Evolutionary conservation across 1,139 yeast genomes (phyloP).

Genomic region (Zygosaccharomyces pseudobailii): DNA sequence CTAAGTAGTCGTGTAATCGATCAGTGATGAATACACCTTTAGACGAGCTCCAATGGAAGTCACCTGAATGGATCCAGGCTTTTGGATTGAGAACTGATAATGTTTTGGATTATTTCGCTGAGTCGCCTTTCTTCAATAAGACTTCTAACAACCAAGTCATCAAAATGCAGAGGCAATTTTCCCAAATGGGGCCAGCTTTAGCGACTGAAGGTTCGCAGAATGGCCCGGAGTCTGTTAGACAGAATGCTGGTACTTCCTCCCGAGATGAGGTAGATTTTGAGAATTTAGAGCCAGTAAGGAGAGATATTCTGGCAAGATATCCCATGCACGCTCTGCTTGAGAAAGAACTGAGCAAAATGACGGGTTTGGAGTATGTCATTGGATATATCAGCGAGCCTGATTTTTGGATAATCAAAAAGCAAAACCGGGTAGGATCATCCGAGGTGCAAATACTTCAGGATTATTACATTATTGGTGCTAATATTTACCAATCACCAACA

Average conservation of each 20-base stretch:
- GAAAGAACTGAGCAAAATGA: slow-evolving; percentile 65
- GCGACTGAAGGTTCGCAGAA: slow-evolving; percentile 3
- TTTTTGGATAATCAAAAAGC: slow-evolving; percentile 86
- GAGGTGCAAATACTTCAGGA: slow-evolving; percentile 57
- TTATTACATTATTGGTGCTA: slow-evolving; percentile 86
- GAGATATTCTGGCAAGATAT: slow-evolving; percentile 24
- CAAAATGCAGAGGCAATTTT: slow-evolving; percentile 88
- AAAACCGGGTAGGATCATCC: slow-evolving; percentile 52
- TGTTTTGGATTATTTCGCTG: slow-evolving; percentile 86
- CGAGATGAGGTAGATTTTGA: slow-evolving; percentile 15
- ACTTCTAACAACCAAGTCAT: slow-evolving; percentile 91
- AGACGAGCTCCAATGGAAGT: slow-evolving; percentile 94
- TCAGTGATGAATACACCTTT: slow-evolving; percentile 37
- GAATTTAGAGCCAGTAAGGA: slow-evolving; percentile 24
- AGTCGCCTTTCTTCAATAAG: slow-evolving; percentile 92
- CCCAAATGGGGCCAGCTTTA: slow-evolving; percentile 24
- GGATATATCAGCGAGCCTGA: slow-evolving; percentile 80
- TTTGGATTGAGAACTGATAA: slow-evolving; percentile 83
- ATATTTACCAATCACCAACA: slow-evolving; percentile 84
- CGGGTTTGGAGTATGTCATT: slow-evolving; percentile 79
- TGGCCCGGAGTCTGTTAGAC: background rate
- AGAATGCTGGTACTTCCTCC: slow-evolving; percentile 2
- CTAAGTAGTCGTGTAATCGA: background rate
- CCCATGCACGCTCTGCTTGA: slow-evolving; percentile 37
- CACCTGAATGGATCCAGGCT: slow-evolving; percentile 94